phyloP scores from a whole-genome alignment of 345 rosid species.

The Bruguiera sexangula region DNA sequence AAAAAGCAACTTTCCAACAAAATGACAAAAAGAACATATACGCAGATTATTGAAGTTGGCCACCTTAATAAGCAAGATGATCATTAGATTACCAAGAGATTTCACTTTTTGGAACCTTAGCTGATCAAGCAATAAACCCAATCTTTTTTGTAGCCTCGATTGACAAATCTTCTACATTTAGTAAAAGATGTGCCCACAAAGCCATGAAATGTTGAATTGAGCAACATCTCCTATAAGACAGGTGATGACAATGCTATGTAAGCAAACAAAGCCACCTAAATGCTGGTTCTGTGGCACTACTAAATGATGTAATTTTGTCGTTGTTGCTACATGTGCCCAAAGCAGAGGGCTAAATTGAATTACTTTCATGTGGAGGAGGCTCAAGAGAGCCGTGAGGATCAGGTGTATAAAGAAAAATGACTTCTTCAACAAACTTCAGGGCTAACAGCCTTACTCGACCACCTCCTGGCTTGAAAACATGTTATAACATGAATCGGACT shows the following conservation, averaged over 20 bases:
- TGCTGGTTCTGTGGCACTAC: neutral
- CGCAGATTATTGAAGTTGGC: constrained; percentile 1
- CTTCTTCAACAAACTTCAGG: constrained; percentile 80
- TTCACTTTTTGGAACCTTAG: constrained; percentile 77
- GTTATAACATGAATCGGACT: too few species aligned
- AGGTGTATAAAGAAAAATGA: constrained; percentile 80
- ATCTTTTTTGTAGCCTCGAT: constrained; percentile 73
- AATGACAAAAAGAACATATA: too few species aligned
- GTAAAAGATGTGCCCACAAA: constrained; percentile 79
- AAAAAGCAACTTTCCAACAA: too few species aligned
- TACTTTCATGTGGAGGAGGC: constrained; percentile 68
- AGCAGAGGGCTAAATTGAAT: constrained; percentile 14
- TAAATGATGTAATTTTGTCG: neutral
- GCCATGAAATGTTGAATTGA: constrained; percentile 78
- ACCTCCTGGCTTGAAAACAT: too few species aligned
- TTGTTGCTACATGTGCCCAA: neutral
- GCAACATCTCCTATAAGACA: constrained; percentile 44
- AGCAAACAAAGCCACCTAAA: constrained; percentile 10
- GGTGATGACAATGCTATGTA: constrained; percentile 16
- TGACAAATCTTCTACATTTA: constrained; percentile 82
- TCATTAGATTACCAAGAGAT: constrained; percentile 58
- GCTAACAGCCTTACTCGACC: too few species aligned
- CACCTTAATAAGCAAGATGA: constrained; percentile 63
- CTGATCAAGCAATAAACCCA: constrained; percentile 88
- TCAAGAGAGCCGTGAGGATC: constrained; percentile 63